These are phyloP conservation scores for Choiromyces venosus DNA, from an alignment of 495 filamentous ascomycete genomes.

Conservation along the genomic window DNA sequence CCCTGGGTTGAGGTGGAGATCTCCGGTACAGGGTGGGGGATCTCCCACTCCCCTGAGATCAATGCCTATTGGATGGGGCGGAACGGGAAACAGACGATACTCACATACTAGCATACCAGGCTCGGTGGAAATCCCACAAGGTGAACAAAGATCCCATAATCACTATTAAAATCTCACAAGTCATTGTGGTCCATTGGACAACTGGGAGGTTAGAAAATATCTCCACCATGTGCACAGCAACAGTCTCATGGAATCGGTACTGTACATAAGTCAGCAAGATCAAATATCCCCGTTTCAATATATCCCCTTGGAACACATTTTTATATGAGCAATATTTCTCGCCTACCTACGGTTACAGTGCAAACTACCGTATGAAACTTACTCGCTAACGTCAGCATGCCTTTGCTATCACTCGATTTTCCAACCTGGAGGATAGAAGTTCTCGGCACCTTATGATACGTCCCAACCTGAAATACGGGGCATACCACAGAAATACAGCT, in stretches of 20 bases:
- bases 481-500: too few species aligned
- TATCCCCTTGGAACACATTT: not conserved
- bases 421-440: too few species aligned
- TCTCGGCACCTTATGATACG: too few species aligned
- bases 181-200: not conserved
- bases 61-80: not conserved
- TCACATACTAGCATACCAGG: not conserved
- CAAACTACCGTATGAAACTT: not conserved
- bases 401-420: constrained; percentile 18
- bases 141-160: not conserved
- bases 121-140: too few species aligned
- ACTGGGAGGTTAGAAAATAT: not conserved
- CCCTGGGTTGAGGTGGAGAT: too few species aligned
- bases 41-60: not conserved
- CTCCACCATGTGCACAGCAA: not conserved
- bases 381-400: not conserved
- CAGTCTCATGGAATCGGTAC: too few species aligned
- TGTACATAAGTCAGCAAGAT: not conserved
- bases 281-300: not conserved
- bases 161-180: not conserved
- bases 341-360: not conserved
- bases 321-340: not conserved
- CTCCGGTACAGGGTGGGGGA: too few species aligned
- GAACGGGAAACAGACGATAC: not conserved
- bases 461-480: too few species aligned